Percentiles rank a stretch among this genome's conserved stretches.
Evolutionary conservation across 257 asterid species (phyloP).

Genomic region (Nicotiana tomentosiformis): DNA sequence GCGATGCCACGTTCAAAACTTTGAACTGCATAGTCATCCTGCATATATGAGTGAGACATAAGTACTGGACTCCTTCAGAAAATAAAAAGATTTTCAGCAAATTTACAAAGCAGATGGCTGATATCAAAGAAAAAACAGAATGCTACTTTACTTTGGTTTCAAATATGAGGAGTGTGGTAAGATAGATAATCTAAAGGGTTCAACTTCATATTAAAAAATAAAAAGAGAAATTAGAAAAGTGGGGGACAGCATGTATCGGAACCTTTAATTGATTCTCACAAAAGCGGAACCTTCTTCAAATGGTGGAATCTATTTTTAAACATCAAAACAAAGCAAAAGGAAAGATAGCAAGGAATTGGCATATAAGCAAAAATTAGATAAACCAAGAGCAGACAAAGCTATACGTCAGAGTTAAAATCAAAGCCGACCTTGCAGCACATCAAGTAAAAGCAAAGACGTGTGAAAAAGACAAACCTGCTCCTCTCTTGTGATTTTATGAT

Average conservation of each 20-base stretch:
- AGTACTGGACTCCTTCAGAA: not conserved
- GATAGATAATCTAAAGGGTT: not conserved
- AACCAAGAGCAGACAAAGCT: not conserved
- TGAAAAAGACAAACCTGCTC: conserved; percentile 60
- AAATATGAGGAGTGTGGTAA: not conserved
- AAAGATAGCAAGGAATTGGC: not conserved
- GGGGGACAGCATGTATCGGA: not conserved
- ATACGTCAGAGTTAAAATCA: not conserved
- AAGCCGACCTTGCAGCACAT: not conserved
- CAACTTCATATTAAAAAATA: not conserved
- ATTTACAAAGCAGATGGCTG: not conserved
- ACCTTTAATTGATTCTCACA: not conserved
- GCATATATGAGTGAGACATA: conserved; percentile 7
- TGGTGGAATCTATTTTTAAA: not conserved
- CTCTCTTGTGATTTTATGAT: conserved; percentile 76
- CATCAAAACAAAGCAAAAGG: not conserved
- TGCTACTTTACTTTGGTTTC: not conserved
- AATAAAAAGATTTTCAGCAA: not conserved
- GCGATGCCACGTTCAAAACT: conserved; percentile 98
- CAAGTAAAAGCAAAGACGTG: not conserved
- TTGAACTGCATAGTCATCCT: conserved; percentile 87
- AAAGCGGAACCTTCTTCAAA: not conserved
- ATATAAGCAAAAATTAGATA: not conserved
- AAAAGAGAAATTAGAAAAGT: not conserved
- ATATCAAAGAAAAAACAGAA: not conserved